These are phyloP conservation scores for Penicillium roqueforti DNA, from an alignment of 495 filamentous ascomycete species.

Conservation along the genomic window DNA sequence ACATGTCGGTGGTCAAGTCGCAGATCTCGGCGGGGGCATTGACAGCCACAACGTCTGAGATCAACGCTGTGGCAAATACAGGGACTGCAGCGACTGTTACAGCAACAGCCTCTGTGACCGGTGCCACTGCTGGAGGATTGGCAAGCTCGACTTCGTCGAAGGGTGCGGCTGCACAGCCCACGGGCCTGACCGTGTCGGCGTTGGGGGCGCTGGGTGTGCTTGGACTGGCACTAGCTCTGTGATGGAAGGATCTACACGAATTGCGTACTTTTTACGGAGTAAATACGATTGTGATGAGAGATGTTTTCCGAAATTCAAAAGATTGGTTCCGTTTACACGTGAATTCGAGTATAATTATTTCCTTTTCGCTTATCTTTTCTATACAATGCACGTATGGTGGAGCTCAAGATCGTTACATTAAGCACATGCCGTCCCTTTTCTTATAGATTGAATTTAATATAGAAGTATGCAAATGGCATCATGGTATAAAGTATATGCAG, in stretches of 20 bases:
- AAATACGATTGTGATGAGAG: conserved; percentile 5
- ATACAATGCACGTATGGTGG: too few relatives aligned
- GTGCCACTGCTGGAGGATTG: neutral
- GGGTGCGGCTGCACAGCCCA: conserved; percentile 18
- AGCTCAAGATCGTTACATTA: neutral
- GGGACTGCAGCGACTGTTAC: neutral
- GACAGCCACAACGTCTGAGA: conserved; percentile 19
- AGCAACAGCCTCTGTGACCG: neutral
- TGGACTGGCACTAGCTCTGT: conserved; percentile 26
- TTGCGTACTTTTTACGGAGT: neutral
- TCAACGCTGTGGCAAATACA: neutral
- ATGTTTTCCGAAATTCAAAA: neutral
- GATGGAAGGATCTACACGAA: neutral
- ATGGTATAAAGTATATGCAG: neutral
- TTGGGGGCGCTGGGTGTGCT: conserved; percentile 25
- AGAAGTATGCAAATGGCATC: neutral
- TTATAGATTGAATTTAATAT: neutral
- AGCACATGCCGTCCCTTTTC: neutral
- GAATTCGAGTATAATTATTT: neutral
- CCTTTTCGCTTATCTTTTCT: too few relatives aligned
- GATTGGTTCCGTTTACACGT: neutral
- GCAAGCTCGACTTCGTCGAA: conserved; percentile 6
- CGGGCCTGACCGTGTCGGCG: conserved; percentile 19
- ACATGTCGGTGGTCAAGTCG: conserved; percentile 29
- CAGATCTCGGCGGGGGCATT: conserved; percentile 29